Evolutionary conservation across 768 basidiomycete species (phyloP), one percentile per base, ranked within the genome.

Genomic region (Suillus weaverae): DNA sequence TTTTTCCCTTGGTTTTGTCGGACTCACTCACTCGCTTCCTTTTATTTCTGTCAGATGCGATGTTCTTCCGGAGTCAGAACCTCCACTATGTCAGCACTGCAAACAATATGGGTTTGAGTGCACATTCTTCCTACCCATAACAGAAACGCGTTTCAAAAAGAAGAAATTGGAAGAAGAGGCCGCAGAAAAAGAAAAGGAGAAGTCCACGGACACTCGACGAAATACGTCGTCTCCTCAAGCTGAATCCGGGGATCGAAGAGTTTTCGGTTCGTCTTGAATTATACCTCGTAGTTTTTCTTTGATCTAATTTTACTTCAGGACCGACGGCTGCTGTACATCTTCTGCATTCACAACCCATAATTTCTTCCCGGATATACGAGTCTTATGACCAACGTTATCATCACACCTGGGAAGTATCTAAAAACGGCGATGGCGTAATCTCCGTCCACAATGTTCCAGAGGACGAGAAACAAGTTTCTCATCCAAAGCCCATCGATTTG

Each of bases 81-180:
- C 92, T 0, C 88, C 91, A 20, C 72, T 91, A 57, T 98, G 95
- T 73, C 91, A 95, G 70, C 96, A 98, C 76, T 99, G 97, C 84
- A 92, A 94, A 72, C 93, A 95, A 73, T 94, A 95, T 71, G 85
- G 86, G 51, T 93, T 95, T 69, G 94, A 97, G 68, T 97, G 97
- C 76, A 97, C 96, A 6, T 97, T 96, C 79, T 97, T 97, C 82
- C 87, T 99, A 14, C 97, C 97, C 46, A 99, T 99, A 70, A 94
- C 97, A 11, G 97, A 99, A 77, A 99, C 97, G 0, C 89, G 97
- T 22, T 99, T 98, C 85, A 98, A 98, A 81, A 97, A 97, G 82
- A 95, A 95, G 80, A 90, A 91, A 69, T 64, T 88, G 51, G 91
- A 95, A 71, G 89, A 92, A 70, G 91, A 91, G 60, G 77, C 80